Evolutionary conservation across 139 green algal species (phyloP).

Genomic region (Chlorella sorokiniana): DNA sequence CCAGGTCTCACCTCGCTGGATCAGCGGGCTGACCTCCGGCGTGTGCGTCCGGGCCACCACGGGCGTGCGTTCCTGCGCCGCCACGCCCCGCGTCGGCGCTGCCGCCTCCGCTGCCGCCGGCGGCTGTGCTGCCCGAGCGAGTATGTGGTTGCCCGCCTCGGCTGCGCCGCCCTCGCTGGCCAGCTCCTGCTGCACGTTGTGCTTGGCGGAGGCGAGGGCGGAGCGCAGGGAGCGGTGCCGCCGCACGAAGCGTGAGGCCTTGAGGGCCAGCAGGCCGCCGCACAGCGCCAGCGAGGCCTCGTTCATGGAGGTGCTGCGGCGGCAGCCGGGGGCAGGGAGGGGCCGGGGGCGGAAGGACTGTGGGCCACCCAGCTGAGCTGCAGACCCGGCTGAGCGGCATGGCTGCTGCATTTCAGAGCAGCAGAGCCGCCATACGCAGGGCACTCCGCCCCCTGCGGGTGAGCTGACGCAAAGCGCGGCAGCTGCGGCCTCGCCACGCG

Average conservation of each 20-base stretch:
- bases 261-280: constrained; percentile 16
- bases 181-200: constrained; percentile 15
- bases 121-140: neutral
- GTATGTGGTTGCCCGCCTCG: neutral
- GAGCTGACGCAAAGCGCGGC: no score
- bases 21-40: constrained; percentile 48
- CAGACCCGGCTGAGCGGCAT: no score
- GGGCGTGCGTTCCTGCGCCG: constrained; percentile 7
- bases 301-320: constrained; percentile 3
- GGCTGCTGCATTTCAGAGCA: no score
- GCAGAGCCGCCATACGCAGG: no score
- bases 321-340: no score
- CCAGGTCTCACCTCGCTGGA: constrained; percentile 27
- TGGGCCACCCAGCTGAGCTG: no score
- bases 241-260: neutral
- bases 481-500: neutral
- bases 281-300: neutral
- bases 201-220: constrained; percentile 2
- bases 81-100: neutral
- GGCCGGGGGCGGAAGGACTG: neutral
- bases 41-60: neutral
- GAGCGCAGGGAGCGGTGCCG: constrained; percentile 11
- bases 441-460: no score
- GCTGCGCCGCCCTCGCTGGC: neutral
- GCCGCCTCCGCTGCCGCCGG: neutral